phyloP scores from a whole-genome alignment of 805 yeast genomes.

The Wickerhamomyces queroliae region DNA sequence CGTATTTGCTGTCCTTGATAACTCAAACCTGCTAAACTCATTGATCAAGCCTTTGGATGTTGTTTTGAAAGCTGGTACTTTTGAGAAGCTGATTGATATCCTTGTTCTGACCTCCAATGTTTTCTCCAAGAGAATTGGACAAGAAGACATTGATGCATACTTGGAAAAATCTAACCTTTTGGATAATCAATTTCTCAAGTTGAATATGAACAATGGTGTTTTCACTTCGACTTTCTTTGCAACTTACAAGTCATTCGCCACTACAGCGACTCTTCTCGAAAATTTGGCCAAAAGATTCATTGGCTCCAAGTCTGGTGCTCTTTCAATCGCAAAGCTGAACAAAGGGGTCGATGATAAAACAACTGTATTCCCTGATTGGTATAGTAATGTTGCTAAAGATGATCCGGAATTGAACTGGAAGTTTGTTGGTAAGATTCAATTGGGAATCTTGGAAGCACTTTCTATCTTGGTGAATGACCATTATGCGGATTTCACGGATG shows the following conservation, averaged over 20 bases:
- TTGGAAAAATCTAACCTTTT: slow-evolving; percentile 26
- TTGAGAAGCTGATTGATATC: slow-evolving; percentile 75
- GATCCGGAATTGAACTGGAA: slow-evolving; percentile 54
- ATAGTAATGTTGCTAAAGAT: slow-evolving; percentile 25
- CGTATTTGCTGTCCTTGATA: slow-evolving; percentile 28
- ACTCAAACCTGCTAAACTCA: slow-evolving; percentile 18
- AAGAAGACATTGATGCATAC: slow-evolving; percentile 36
- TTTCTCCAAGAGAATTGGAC: slow-evolving; percentile 39
- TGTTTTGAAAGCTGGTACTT: slow-evolving; percentile 60
- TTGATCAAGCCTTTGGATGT: slow-evolving; percentile 31
- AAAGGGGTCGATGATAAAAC: slow-evolving; percentile 6
- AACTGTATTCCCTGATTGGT: slow-evolving; percentile 57
- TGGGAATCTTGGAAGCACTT: slow-evolving; percentile 75
- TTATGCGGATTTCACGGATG: slow-evolving; percentile 70
- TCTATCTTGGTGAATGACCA: slow-evolving; percentile 65
- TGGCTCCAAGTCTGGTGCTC: slow-evolving; percentile 59
- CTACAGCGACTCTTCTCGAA: slow-evolving; percentile 47
- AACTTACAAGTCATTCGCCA: slow-evolving; percentile 60
- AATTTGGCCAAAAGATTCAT: slow-evolving; percentile 48
- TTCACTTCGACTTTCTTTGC: slow-evolving; percentile 67
- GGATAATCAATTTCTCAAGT: slow-evolving; percentile 35
- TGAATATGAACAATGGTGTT: slow-evolving; percentile 57
- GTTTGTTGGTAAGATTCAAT: slow-evolving; percentile 69
- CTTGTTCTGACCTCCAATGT: slow-evolving; percentile 66
- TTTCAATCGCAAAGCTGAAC: slow-evolving; percentile 37